Conservation (phyloP, 345 rosid species). For the Toxicodendron radicans region DNA sequence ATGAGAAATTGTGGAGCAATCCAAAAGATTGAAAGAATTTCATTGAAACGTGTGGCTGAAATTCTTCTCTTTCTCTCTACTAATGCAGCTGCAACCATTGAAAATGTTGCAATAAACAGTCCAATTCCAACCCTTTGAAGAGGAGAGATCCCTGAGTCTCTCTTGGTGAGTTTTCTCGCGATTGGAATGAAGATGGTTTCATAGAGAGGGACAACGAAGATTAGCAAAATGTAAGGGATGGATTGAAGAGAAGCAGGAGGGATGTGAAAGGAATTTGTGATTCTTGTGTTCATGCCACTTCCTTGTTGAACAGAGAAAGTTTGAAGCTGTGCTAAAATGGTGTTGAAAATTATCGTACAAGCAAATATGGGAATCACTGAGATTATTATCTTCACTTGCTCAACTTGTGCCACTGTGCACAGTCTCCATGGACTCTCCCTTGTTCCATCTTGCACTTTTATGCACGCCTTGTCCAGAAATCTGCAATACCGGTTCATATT, state of each 20-base stretch:
- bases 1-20: conserved; percentile 63
- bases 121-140: conserved; percentile 61
- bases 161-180: conserved; percentile 39
- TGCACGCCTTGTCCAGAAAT: conserved; percentile 92
- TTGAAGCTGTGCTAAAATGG: conserved; percentile 66
- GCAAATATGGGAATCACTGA: conserved; percentile 57
- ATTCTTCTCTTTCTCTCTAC: conserved; percentile 51
- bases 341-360: conserved; percentile 62
- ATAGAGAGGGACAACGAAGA: conserved; percentile 53
- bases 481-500: conserved; percentile 30
- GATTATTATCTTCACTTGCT: conserved; percentile 57
- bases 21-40: conserved; percentile 59
- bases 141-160: conserved; percentile 50
- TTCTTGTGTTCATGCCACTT: conserved; percentile 46
- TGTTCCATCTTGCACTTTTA: conserved; percentile 53
- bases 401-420: conserved; percentile 67
- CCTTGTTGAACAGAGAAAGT: conserved; percentile 75
- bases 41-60: conserved; percentile 20
- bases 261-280: conserved; percentile 37
- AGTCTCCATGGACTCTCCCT: conserved; percentile 88
- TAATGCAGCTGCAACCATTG: conserved; percentile 64
- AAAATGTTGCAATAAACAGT: conserved; percentile 52
- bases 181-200: conserved; percentile 44
- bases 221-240: conserved; percentile 54
- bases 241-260: conserved; percentile 65